These are phyloP conservation scores for Cladophialophora yegresii DNA, from an alignment of 2,329 filamentous ascomycete species.

Conservation along the genomic window DNA sequence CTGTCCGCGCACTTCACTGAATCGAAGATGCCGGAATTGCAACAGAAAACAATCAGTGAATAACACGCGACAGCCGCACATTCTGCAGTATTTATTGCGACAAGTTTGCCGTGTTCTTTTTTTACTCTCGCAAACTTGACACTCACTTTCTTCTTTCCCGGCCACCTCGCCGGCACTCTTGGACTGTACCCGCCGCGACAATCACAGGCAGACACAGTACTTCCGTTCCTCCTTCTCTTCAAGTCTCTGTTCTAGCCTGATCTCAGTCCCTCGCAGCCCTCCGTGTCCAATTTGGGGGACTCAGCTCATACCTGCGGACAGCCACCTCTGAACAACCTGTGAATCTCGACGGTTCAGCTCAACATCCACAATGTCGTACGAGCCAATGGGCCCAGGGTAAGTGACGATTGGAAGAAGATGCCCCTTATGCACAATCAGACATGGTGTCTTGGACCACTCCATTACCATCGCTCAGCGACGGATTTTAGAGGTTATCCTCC, in stretches of 20 bases:
- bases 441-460: neutral
- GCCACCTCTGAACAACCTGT: neutral
- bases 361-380: constrained; percentile 6
- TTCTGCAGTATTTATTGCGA: neutral
- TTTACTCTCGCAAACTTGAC: neutral
- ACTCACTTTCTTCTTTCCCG: neutral
- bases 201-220: neutral
- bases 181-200: neutral
- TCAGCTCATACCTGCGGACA: neutral
- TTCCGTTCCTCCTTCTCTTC: neutral
- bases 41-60: neutral
- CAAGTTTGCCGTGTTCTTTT: neutral
- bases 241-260: neutral
- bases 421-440: neutral
- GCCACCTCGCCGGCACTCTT: neutral
- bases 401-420: neutral
- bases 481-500: neutral
- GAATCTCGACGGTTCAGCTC: neutral
- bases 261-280: neutral
- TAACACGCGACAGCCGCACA: neutral
- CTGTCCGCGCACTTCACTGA: neutral
- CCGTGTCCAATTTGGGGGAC: neutral
- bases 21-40: neutral
- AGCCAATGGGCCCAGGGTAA: constrained; percentile 14
- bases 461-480: neutral